These are phyloP conservation scores for Claviceps citrina DNA, from an alignment of 2,329 filamentous ascomycete genomes.

Conservation along the genomic window DNA sequence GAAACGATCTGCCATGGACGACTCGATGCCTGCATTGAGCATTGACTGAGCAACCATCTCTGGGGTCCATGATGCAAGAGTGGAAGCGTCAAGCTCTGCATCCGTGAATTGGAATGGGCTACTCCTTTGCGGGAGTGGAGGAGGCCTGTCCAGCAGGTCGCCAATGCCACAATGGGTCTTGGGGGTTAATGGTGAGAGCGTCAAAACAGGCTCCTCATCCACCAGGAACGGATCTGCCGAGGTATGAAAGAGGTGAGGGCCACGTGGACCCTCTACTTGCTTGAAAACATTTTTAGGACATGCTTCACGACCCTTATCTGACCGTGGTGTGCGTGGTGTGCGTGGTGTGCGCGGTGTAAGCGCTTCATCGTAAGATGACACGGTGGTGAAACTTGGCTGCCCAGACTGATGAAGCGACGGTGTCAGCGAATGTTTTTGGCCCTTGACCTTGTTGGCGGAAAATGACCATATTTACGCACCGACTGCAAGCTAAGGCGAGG, in stretches of 20 bases:
- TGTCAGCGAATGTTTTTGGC: conserved; percentile 5
- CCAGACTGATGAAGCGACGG: conserved; percentile 34
- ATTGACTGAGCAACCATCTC: conserved; percentile 75
- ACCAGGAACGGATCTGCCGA: conserved; percentile 34
- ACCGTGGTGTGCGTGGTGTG: too few relatives aligned
- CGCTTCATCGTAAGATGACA: conserved; percentile 74
- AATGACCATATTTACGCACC: conserved; percentile 32
- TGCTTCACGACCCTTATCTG: conserved; percentile 41
- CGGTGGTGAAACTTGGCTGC: conserved; percentile 66
- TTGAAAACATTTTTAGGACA: conserved; percentile 48
- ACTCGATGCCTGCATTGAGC: conserved; percentile 67
- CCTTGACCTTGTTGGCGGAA: neutral
- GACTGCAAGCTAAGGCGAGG: conserved; percentile 55
- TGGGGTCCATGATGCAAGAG: conserved; percentile 53
- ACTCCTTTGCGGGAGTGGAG: conserved; percentile 19
- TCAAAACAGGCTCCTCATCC: conserved; percentile 40
- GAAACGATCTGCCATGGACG: conserved; percentile 65
- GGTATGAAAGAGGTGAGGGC: conserved; percentile 72
- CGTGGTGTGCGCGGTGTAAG: too few relatives aligned
- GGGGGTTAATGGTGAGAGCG: conserved; percentile 60
- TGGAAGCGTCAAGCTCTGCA: conserved; percentile 40
- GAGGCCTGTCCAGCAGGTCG: conserved; percentile 13
- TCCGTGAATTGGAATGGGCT: conserved; percentile 42
- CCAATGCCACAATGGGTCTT: conserved; percentile 32
- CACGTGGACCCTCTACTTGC: conserved; percentile 62